These are phyloP conservation scores for Calonectria ilicicola DNA, from an alignment of 2,329 filamentous ascomycete species.

Conservation along the genomic window DNA sequence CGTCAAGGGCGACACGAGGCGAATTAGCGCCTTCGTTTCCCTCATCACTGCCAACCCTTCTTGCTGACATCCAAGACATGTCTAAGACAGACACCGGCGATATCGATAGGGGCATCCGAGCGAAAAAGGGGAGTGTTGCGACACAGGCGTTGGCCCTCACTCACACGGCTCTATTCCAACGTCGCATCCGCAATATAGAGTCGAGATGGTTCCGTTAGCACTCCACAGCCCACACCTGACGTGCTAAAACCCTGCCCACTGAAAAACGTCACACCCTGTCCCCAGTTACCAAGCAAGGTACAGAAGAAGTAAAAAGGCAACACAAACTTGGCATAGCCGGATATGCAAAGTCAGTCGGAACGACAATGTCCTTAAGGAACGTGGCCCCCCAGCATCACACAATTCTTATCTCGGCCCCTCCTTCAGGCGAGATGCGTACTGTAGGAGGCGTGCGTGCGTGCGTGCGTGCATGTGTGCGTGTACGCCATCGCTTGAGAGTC, in stretches of 20 bases:
- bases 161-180: conserved; percentile 5
- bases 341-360: neutral
- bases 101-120: neutral
- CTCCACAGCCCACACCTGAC: neutral
- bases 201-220: neutral
- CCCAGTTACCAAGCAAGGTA: neutral
- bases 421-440: neutral
- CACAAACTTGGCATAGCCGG: neutral
- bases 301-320: neutral
- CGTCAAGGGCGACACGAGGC: neutral
- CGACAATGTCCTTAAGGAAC: conserved; percentile 13
- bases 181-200: conserved; percentile 3
- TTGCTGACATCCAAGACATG: neutral
- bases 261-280: conserved; percentile 18
- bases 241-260: conserved; percentile 15
- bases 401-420: neutral
- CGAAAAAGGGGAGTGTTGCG: neutral
- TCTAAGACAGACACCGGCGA: neutral
- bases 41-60: neutral
- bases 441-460: no score
- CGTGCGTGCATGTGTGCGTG: neutral
- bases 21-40: neutral
- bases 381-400: neutral
- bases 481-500: conserved; percentile 10
- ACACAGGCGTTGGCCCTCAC: neutral